Conservation (phyloP, 805 yeast species). For the Starmerella bombi region DNA sequence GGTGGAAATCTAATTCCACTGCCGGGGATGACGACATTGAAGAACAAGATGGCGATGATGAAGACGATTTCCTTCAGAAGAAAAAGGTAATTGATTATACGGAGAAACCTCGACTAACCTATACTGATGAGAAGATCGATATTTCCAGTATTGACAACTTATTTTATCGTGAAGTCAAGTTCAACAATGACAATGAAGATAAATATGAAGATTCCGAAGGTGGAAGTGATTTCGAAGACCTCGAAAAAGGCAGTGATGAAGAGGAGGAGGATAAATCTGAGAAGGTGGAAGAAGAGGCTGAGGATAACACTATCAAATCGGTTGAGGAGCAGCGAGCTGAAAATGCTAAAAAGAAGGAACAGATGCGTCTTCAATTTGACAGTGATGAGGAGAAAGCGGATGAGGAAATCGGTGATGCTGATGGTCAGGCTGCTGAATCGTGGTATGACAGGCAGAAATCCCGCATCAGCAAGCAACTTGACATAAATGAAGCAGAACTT, state of each 20-base stretch:
- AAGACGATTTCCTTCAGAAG: conserved; percentile 27
- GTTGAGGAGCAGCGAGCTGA: conserved; percentile 62
- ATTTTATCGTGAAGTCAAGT: conserved; percentile 26
- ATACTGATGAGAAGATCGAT: conserved; percentile 18
- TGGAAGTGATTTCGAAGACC: conserved; percentile 26
- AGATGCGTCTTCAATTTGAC: conserved; percentile 78
- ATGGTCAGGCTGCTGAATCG: conserved; percentile 79
- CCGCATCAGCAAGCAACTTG: conserved; percentile 89
- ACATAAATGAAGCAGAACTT: conserved; percentile 63
- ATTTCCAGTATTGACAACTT: conserved; percentile 17
- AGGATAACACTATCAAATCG: conserved; percentile 28
- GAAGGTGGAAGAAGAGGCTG: conserved; percentile 23
- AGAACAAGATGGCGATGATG: conserved; percentile 24
- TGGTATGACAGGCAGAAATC: conserved; percentile 98
- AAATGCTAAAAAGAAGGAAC: conserved; percentile 83
- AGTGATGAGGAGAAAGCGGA: conserved; percentile 57
- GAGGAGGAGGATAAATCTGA: conserved; percentile 24
- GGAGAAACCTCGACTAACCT: conserved; percentile 21
- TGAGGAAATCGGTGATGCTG: conserved; percentile 45
- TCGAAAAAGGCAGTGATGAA: conserved; percentile 22
- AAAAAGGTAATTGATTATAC: conserved; percentile 11
- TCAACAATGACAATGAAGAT: conserved; percentile 10
- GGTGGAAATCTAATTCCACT: conserved; percentile 22
- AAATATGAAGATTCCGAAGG: conserved; percentile 28
- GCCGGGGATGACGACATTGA: conserved; percentile 21